Percentiles rank a stretch among this genome's conserved stretches.
Conservation (phyloP, 78 protist genomes). For the Dictyostelium purpureum region DNA sequence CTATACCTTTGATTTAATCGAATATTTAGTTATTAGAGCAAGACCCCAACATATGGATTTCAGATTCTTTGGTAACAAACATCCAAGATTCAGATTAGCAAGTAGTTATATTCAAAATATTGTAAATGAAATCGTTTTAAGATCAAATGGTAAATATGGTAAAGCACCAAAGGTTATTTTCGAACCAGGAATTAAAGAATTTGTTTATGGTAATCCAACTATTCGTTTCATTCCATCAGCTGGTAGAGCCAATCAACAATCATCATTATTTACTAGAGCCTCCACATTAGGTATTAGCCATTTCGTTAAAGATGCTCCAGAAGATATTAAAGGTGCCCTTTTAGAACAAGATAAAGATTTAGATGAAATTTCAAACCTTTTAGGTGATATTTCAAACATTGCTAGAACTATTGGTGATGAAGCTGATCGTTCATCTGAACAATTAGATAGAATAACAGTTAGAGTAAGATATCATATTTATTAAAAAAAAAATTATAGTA, state of each 20-base stretch:
- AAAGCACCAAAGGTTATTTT: slow-evolving; percentile 51
- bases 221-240: slow-evolving; percentile 37
- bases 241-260: not conserved
- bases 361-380: slow-evolving; percentile 62
- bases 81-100: slow-evolving; percentile 21
- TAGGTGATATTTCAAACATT: slow-evolving; percentile 75
- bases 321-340: slow-evolving; percentile 20
- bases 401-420: slow-evolving; percentile 81
- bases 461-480: not conserved
- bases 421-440: slow-evolving; percentile 62
- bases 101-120: slow-evolving; percentile 61
- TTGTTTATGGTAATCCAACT: slow-evolving; percentile 68
- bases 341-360: slow-evolving; percentile 75
- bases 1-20: slow-evolving; percentile 4
- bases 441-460: slow-evolving; percentile 51
- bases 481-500: not conserved
- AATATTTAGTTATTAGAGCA: slow-evolving; percentile 37
- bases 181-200: slow-evolving; percentile 68
- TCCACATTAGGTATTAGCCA: not conserved
- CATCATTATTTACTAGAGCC: slow-evolving; percentile 38
- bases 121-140: slow-evolving; percentile 53
- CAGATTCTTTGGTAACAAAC: slow-evolving; percentile 27
- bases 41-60: slow-evolving; percentile 69
- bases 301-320: slow-evolving; percentile 57
- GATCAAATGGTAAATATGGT: slow-evolving; percentile 55